Evolutionary conservation across 1,139 yeast species (phyloP), one percentile per base, ranked within the genome.

Genomic region (Zygosaccharomyces pseudobailii): DNA sequence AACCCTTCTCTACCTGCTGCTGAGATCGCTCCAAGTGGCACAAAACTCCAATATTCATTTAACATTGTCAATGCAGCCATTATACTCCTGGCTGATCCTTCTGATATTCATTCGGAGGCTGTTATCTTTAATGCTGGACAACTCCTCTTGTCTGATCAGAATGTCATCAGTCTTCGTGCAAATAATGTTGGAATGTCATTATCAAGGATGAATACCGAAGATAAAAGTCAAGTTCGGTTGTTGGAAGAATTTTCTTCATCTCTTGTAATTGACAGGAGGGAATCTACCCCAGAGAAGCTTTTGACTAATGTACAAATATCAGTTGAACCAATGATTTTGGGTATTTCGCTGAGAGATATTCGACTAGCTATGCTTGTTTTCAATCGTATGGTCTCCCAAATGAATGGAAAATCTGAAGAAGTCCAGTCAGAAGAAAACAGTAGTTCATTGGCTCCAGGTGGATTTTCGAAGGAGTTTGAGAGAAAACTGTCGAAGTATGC

Each of bases 221-320:
- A 82, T 22, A 75, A 75, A 9, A 75, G 75, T 46, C 74, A 82
- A 41, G 71, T 90, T 45, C 72, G 96, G 50, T 77, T 94, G 33
- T 74, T 94, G 52, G 97, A 94, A 65, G 97, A 92, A 60, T 92
- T 92, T 66, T 84, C 95, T 1, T 69, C 89, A 6, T 80, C 90
- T 0, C 75, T 87, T 52, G 79, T 88, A 0, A 71, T 86, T 51
- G 97, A 90, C 59, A 73, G 78, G 10, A 72, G 90, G 36, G 84
- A 84, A 1, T 79, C 94, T 0, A 76, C 82, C 1, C 65, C 72
- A 0, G 75, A 78, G 0, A 76, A 78, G 10, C 74, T 76, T 45
- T 63, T 87, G 46, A 82, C 95, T 0, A 73, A 76, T 31, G 74
- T 89, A 25, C 84, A 82, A 49, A 75, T 86, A 4, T 78, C 89